Conservation (phyloP, 1,139 yeast genomes). For the Insectozyma bohioensis region DNA sequence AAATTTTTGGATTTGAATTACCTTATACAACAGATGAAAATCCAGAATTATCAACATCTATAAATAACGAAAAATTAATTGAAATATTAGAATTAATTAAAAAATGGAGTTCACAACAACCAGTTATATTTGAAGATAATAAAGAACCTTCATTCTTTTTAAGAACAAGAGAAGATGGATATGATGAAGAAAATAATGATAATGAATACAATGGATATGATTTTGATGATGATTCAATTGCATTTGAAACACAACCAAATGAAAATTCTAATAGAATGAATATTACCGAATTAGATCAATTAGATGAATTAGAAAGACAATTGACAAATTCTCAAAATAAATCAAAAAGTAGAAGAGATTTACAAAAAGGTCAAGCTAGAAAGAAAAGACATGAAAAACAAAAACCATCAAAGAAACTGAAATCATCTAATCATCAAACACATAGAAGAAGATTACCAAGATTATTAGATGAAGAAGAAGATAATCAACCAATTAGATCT, state of each 20-base stretch:
- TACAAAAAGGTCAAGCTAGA: constrained; percentile 23
- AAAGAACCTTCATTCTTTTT: constrained; percentile 38
- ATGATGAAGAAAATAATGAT: constrained; percentile 19
- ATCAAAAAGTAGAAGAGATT: constrained; percentile 5
- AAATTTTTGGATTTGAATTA: constrained; percentile 35
- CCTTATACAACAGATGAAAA: constrained; percentile 37
- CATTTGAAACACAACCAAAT: constrained; percentile 32
- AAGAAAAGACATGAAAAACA: constrained; percentile 12
- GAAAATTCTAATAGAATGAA: constrained; percentile 16
- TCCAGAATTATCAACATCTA: constrained; percentile 25
- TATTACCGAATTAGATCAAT: constrained; percentile 28
- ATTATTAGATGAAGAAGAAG: constrained; percentile 22
- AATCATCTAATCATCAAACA: constrained; percentile 2
- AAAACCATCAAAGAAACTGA: constrained; percentile 4
- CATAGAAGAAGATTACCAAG: constrained; percentile 12
- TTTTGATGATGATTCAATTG: constrained; percentile 30
- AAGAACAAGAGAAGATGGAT: constrained; percentile 22
- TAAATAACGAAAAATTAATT: constrained; percentile 20
- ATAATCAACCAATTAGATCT: constrained; percentile 31
- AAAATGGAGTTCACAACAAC: constrained; percentile 34
- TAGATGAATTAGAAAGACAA: constrained; percentile 34
- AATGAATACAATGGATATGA: constrained; percentile 21
- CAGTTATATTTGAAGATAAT: constrained; percentile 41
- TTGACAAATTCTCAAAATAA: constrained; percentile 12
- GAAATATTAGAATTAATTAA: constrained; percentile 26